These are phyloP conservation scores for Massariosphaeria phaeospora DNA, from an alignment of 495 filamentous ascomycete species.

Conservation along the genomic window DNA sequence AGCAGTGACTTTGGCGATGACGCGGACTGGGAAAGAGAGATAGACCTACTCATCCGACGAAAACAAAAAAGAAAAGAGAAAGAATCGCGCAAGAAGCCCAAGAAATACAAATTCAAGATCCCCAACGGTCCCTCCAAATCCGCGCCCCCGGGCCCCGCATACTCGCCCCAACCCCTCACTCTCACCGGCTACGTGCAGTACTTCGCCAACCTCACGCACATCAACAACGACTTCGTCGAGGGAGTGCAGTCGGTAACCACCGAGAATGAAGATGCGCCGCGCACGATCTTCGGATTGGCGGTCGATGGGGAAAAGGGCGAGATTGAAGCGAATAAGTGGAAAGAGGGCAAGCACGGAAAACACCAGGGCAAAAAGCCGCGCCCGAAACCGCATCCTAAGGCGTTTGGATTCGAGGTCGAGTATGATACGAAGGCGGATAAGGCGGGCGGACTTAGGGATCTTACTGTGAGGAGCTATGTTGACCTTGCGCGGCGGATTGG, in stretches of 20 bases:
- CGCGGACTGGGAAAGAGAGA: constrained; percentile 4
- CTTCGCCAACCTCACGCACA: constrained; percentile 82
- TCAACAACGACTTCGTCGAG: constrained; percentile 61
- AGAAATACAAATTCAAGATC: constrained; percentile 52
- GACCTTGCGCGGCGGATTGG: constrained; percentile 75
- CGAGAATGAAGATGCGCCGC: neutral
- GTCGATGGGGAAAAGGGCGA: constrained; percentile 24
- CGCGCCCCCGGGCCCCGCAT: constrained; percentile 80
- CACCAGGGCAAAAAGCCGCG: constrained; percentile 36
- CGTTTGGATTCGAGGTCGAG: constrained; percentile 74
- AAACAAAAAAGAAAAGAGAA: constrained; percentile 24
- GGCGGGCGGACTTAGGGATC: constrained; percentile 68
- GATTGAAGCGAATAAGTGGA: constrained; percentile 50
- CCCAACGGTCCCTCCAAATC: constrained; percentile 69
- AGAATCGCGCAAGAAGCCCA: constrained; percentile 46
- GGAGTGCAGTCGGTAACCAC: neutral
- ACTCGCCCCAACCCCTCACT: constrained; percentile 77
- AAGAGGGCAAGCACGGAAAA: constrained; percentile 48
- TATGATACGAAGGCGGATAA: constrained; percentile 76
- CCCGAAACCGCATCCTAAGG: constrained; percentile 51
- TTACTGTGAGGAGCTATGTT: constrained; percentile 80
- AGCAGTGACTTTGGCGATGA: constrained; percentile 8
- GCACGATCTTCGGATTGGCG: neutral
- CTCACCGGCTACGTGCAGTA: constrained; percentile 80
- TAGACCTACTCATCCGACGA: constrained; percentile 3